phyloP scores from a whole-genome alignment of 441 rosid genomes.

The Gossypium gossypioides region DNA sequence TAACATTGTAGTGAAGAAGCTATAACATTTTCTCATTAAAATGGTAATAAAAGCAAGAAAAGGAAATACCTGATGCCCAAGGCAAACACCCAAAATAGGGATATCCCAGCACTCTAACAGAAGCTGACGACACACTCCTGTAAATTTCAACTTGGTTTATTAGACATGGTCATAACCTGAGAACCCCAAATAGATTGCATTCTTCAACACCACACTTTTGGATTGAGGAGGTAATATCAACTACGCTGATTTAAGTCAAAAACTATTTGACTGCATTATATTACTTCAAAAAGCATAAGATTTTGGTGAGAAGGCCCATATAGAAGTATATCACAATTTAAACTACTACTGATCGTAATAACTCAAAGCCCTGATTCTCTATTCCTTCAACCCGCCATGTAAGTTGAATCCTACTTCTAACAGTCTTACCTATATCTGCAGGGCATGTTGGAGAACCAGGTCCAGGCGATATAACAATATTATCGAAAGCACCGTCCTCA shows the following conservation, averaged over 20 bases:
- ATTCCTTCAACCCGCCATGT: not conserved
- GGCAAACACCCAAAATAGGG: conserved; percentile 88
- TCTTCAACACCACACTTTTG: not conserved
- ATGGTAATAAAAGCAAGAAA: not conserved
- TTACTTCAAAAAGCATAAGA: not conserved
- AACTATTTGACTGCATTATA: not conserved
- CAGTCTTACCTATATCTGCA: conserved; percentile 57
- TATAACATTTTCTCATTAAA: not conserved
- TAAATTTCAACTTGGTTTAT: conserved; percentile 22
- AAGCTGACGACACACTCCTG: conserved; percentile 84
- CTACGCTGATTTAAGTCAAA: not conserved
- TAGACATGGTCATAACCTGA: not conserved
- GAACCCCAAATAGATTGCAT: not conserved
- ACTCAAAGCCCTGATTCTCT: not conserved
- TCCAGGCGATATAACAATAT: conserved; percentile 89
- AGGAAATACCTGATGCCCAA: conserved; percentile 79
- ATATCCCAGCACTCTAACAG: conserved; percentile 74
- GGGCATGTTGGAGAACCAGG: conserved; percentile 89
- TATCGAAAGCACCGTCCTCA: conserved; percentile 70
- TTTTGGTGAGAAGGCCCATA: not conserved
- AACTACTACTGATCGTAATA: not conserved
- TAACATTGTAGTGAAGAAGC: not conserved
- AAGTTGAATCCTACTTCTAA: not conserved
- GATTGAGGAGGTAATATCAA: not conserved
- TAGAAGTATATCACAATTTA: not conserved